These are phyloP conservation scores for Agaricus subrufescens DNA, from an alignment of 768 basidiomycete species.

Conservation along the genomic window DNA sequence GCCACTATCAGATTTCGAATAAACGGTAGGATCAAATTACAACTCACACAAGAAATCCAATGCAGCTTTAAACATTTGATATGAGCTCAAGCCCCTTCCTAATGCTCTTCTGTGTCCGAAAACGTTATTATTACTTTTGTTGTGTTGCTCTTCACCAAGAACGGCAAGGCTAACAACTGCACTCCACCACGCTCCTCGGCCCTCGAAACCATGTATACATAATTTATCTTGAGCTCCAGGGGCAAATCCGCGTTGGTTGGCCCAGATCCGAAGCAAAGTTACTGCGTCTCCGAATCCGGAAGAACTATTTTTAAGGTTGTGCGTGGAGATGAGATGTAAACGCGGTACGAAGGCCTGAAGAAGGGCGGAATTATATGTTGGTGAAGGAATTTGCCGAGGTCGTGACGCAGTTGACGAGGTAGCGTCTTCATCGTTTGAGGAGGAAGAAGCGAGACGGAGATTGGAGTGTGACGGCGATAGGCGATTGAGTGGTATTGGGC, in stretches of 20 bases:
- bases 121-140: conserved; percentile 18
- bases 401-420: conserved; percentile 12
- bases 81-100: conserved; percentile 82
- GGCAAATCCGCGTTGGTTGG: conserved; percentile 77
- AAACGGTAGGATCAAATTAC: not conserved
- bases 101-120: conserved; percentile 47
- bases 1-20: not conserved
- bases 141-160: conserved; percentile 57
- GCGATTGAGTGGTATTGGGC: conserved; percentile 61
- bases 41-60: conserved; percentile 77
- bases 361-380: conserved; percentile 75
- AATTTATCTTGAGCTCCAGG: conserved; percentile 37
- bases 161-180: conserved; percentile 57
- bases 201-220: conserved; percentile 68
- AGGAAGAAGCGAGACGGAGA: conserved; percentile 22
- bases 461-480: conserved; percentile 77
- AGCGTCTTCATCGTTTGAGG: conserved; percentile 14
- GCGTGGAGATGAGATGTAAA: conserved; percentile 47
- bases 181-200: conserved; percentile 64
- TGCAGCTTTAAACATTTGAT: conserved; percentile 83
- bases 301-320: conserved; percentile 48
- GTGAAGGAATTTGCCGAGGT: conserved; percentile 47
- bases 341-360: conserved; percentile 48
- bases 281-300: conserved; percentile 72
- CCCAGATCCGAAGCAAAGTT: conserved; percentile 85